phyloP scores from a whole-genome alignment of 2,329 filamentous ascomycete genomes.

The Fusarium oligoseptatum region DNA sequence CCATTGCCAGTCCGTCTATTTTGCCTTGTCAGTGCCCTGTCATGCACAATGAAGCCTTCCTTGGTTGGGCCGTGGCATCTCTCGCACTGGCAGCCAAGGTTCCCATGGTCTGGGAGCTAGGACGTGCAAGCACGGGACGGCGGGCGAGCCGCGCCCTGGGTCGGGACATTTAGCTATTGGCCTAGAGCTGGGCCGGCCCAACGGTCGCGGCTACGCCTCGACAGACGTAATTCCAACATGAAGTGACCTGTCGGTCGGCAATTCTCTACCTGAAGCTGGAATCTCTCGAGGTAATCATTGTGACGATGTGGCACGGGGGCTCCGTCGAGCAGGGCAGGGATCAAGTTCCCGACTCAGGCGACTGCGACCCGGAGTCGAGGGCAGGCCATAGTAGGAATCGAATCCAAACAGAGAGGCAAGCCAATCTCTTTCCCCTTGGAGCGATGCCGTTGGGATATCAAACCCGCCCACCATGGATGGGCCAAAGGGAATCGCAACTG shows the following conservation, averaged over 20 bases:
- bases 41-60: conserved; percentile 14
- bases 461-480: conserved; percentile 4
- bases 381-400: conserved; percentile 3
- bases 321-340: conserved; percentile 2
- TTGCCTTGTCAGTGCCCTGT: conserved; percentile 16
- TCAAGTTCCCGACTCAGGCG: conserved; percentile 4
- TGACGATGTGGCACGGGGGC: conserved; percentile 15
- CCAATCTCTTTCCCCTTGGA: conserved; percentile 16
- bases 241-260: conserved; percentile 28
- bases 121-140: conserved; percentile 31
- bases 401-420: conserved; percentile 1
- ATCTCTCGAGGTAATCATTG: conserved; percentile 20
- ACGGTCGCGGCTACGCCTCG: conserved; percentile 34
- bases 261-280: conserved; percentile 20
- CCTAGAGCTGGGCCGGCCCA: conserved; percentile 29
- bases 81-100: conserved; percentile 20
- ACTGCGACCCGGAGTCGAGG: background rate
- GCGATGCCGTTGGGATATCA: conserved; percentile 22
- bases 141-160: conserved; percentile 26
- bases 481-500: conserved; percentile 1
- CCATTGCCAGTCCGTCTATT: conserved; percentile 19
- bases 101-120: conserved; percentile 24
- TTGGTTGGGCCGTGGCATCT: conserved; percentile 23
- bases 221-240: conserved; percentile 22
- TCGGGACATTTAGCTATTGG: conserved; percentile 45